Conservation (phyloP, 2,329 filamentous ascomycete species). For the Apiospora rasikravindrae region DNA sequence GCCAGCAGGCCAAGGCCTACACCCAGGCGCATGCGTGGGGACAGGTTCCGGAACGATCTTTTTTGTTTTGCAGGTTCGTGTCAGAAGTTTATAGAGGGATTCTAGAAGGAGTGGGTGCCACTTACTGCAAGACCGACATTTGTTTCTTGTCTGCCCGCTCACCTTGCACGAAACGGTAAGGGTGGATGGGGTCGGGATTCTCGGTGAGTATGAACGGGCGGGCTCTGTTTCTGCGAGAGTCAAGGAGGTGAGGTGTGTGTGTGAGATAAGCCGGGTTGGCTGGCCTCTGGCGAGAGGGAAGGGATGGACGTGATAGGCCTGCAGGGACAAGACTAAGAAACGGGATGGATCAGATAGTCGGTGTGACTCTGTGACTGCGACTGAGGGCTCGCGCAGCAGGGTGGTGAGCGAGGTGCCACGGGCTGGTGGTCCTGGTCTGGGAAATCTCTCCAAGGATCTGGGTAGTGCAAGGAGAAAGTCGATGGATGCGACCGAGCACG, state of each 20-base stretch:
- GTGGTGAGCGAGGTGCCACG: not conserved
- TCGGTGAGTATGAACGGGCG: not conserved
- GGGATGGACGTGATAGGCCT: conserved; percentile 5
- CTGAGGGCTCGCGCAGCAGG: not conserved
- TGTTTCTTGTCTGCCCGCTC: conserved; percentile 8
- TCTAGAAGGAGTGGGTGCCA: conserved; percentile 11
- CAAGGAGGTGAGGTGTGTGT: not conserved
- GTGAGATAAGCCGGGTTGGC: not conserved
- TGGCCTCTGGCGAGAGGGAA: not conserved
- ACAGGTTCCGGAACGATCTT: conserved; percentile 74
- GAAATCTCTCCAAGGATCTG: conserved; percentile 4
- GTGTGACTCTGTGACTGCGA: conserved; percentile 9
- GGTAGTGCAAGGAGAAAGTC: not conserved
- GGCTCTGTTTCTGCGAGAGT: not conserved
- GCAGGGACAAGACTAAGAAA: conserved; percentile 14
- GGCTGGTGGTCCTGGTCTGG: not conserved
- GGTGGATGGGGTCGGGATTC: conserved; percentile 15
- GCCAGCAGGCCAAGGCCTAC: conserved; percentile 77
- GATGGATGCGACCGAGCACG: conserved; percentile 9
- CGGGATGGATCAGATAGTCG: conserved; percentile 16
- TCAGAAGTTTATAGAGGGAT: conserved; percentile 5
- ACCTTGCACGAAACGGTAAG: conserved; percentile 1
- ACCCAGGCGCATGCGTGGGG: conserved; percentile 71
- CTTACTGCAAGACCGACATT: conserved; percentile 20
- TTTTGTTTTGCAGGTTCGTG: not conserved